A percentile compares a stretch with the other conserved stretches of the same genome.
These are phyloP conservation scores for Phtheirospermum japonicum DNA, from an alignment of 257 asterid species.

Conservation along the genomic window DNA sequence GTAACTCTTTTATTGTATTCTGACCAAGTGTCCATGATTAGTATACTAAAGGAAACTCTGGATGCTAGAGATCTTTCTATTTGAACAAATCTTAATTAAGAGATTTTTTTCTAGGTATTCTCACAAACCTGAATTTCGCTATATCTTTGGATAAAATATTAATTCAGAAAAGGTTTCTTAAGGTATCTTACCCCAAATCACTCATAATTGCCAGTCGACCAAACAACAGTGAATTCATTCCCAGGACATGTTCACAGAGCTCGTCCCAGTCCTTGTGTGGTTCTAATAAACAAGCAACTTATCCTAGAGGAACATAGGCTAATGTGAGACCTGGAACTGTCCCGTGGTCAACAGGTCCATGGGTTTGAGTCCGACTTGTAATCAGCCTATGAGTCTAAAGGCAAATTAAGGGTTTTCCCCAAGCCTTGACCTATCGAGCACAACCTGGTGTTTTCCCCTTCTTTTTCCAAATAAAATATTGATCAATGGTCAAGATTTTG, in stretches of 20 bases:
- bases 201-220: too few species aligned
- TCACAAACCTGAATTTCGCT: neutral
- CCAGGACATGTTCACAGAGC: neutral
- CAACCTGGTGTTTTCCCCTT: too few species aligned
- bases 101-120: neutral
- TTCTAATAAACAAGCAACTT: too few species aligned
- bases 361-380: too few species aligned
- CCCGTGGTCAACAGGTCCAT: too few species aligned
- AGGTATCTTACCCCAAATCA: neutral
- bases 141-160: neutral
- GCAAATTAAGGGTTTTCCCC: too few species aligned
- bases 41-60: slow-evolving; percentile 2
- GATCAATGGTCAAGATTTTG: too few species aligned
- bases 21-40: slow-evolving; percentile 1
- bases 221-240: neutral
- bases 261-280: neutral
- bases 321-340: too few species aligned
- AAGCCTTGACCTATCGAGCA: too few species aligned
- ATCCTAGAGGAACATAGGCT: too few species aligned
- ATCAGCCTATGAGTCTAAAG: too few species aligned
- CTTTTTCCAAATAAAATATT: too few species aligned
- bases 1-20: neutral
- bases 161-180: neutral
- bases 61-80: slow-evolving; percentile 4
- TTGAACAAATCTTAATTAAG: neutral